Evolutionary conservation across 176 grass and related monocot species (phyloP), one percentile per base, ranked within the genome.

Genomic region (Rhipidocladum racemiflorum): DNA sequence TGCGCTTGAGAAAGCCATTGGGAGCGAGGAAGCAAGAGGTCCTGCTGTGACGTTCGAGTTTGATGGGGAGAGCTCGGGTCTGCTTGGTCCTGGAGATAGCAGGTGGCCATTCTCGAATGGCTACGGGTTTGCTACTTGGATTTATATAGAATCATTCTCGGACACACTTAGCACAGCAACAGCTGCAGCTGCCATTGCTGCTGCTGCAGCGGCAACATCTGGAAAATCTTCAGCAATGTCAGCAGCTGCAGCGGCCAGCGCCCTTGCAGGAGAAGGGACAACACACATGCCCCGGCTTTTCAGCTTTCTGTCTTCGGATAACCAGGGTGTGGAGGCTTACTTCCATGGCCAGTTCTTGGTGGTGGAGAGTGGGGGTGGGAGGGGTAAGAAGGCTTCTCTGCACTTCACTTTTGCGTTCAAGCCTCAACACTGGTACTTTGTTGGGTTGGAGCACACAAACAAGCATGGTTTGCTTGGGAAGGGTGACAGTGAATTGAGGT

Each of bases 281-380:
- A 70, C 86, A 68, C 95, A 98, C 75, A 95, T 98, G 92, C 95
- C 95, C 30, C 87, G 95, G 23, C 90, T 98, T 62, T 98, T 98
- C 66, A 95, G 92, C 56, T 98, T 98, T 81, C 86, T 98, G 61
- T 95, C 95, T 69, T 89, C 88, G 1, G 95, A 98, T 87, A 98
- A 98, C 76, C 86, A 89, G 83, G 95, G 92, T 42, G 81, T 98
- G 64, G 95, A 98, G 46, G 95, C 95, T 61, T 98, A 98, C 79
- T 95, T 98, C 85, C 95, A 95, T 91, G 95, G 95, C 10, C 95
- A 98, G 66, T 98, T 98, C 85, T 84, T 98, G 74, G 95, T 98
- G 17, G 86, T 98, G 69, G 95, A 98, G 85, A 87, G 84, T 78
- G 87, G 82, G 38, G 82, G 86, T 5, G 91, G 86, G n/a, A 98